Percentiles rank a stretch among this genome's conserved stretches.
Evolutionary conservation across 805 yeast species (phyloP).

Genomic region (Ogataea pignaliae): DNA sequence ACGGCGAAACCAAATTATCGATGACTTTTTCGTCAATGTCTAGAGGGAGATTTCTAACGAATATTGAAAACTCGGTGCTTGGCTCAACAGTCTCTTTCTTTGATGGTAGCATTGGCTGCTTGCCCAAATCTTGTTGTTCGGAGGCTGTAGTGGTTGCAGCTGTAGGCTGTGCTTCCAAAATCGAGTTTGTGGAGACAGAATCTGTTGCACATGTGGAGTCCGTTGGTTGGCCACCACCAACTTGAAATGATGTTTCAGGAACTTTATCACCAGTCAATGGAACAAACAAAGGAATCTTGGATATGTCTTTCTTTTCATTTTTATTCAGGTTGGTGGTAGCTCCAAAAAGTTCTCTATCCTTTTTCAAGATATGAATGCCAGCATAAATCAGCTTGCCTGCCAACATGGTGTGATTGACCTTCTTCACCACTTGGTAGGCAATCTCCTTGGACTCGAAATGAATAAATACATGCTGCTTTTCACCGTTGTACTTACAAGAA

Average conservation of each 20-base stretch:
- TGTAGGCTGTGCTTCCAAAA: background rate
- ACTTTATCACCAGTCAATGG: slow-evolving; percentile 5
- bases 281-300: slow-evolving; percentile 10
- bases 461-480: slow-evolving; percentile 32
- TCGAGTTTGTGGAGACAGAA: background rate
- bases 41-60: slow-evolving; percentile 29
- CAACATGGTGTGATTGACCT: slow-evolving; percentile 19
- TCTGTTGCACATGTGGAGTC: background rate
- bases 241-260: background rate
- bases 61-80: slow-evolving; percentile 26
- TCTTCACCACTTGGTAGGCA: slow-evolving; percentile 33
- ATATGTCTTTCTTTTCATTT: slow-evolving; percentile 9
- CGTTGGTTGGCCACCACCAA: background rate
- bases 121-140: background rate
- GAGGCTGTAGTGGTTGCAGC: background rate
- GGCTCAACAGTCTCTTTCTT: slow-evolving; percentile 6
- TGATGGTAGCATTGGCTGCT: background rate
- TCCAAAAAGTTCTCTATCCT: slow-evolving; percentile 24
- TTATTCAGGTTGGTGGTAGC: background rate
- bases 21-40: slow-evolving; percentile 21
- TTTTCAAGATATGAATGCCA: slow-evolving; percentile 26
- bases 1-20: slow-evolving; percentile 25
- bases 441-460: slow-evolving; percentile 35
- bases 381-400: slow-evolving; percentile 23
- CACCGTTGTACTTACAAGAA: slow-evolving; percentile 27